Evolutionary conservation across 371 early-diverging fungal genomes (phyloP), one percentile per base, ranked within the genome.

Genomic region (Rhizomucor miehei): DNA sequence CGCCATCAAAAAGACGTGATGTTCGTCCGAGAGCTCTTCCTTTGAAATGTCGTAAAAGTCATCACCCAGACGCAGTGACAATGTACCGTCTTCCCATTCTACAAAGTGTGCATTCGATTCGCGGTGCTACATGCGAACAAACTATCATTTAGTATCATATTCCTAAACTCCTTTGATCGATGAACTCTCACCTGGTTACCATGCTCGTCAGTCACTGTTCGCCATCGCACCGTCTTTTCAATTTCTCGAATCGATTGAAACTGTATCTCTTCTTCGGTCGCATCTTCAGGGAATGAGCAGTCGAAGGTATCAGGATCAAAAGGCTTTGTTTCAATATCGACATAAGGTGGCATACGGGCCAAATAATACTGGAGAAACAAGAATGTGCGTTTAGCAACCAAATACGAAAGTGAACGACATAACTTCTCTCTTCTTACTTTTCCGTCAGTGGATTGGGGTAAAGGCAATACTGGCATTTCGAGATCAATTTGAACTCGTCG

Each of bases 171-270:
- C 17, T 12, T 38, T 43, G 9, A 29, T 11, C 16, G 12, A 12
- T 21, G 29, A 41, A 13, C 6, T 36, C 48, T 57, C 66, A 76
- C 80, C 56, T 63, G 62, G 36, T 62, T 39, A 1, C 73, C 73
- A 24, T 67, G 45, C 37, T 69, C 61, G 47, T 69, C 54, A 34
- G 71, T 57, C 10, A 64, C 73, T n/a, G 62, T 55, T 47, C 90
- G 79, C 92, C 92, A 94, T 19, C 94, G 84, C 24, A 94, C 83
- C 0, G 88, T 89, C 59, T 81, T 87, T 60, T 91, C 89, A 19
- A 87, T 79, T 34, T 62, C 69, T 47, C 56, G 58, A 25, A 75
- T 68, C 12, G 52, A 58, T 44, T 79, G 79, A 16, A 71, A 70
- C 14, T 58, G 62, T 6, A 62, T 67, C 44, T 67, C 67, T 54